Base-by-base conservation (phyloP, 441 rosid genomes). In the Erodium trifolium region DNA sequence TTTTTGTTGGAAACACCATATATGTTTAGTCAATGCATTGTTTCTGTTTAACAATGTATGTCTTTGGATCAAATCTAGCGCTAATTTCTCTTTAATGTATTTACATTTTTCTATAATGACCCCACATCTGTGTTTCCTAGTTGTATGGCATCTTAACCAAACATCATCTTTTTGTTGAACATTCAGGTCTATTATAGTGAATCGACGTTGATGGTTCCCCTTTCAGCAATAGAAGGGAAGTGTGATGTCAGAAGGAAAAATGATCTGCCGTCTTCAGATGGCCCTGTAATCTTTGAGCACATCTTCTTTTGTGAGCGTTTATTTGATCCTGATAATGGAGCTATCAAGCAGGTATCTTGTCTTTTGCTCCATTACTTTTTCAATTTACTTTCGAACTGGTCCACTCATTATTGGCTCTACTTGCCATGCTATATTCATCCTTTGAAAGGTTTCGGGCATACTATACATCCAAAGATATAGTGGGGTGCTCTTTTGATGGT, bases 141-240 rank as follows among this genome's bases (percentile, higher is more conserved):
- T 57, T 10, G 1, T 18, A 16, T 66, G 68, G n/a, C 49, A 16
- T 9, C 53, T n/a, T 31, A 29, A 18, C 11, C 23, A 57, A 53
- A 53, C 12, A 14, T 17, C 41, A 7, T 39, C 41, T 23, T 73
- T 64, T 23, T 11, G 17, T 37, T 68, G 41, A 63, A 68, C 13
- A 18, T 37, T 66, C 73, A 79, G 82, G 79, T 79, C 27, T 76
- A 71, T 64, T 79, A 79, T 51, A 71, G 76, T 19, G 79, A 79
- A 41, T 70, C 67, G 49, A 37, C 53, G 29, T 67, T 68, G 34
- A 67, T 18, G 29, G 62, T 76, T 69, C 18, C 71, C 13, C 68
- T 76, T n/a, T 71, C 60, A 62, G 68, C 53, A 57, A 45, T 76
- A 60, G 70, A 71, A 76, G 82, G 82, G 23, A 79, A 73, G 65